Conservation (phyloP, 768 basidiomycete genomes). For the Cystobasidium tubakii region DNA sequence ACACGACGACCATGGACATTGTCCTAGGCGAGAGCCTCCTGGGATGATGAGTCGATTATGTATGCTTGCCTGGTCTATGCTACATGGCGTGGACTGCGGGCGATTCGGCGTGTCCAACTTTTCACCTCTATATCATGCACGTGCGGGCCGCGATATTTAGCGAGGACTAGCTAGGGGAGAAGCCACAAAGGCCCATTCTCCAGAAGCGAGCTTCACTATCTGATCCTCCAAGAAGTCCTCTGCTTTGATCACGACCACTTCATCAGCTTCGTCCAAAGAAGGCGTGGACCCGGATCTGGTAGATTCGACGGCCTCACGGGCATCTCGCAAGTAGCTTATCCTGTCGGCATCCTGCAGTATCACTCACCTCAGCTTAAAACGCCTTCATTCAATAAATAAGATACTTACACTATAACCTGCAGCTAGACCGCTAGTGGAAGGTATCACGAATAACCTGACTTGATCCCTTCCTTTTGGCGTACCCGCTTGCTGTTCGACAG, state of each 20-base stretch:
- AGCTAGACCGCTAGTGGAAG: conserved; percentile 29
- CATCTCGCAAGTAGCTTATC: conserved; percentile 3
- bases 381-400: too few species aligned
- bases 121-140: too few species aligned
- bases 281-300: neutral
- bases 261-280: neutral
- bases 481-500: neutral
- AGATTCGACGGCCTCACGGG: neutral
- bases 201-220: conserved; percentile 16
- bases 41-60: too few species aligned
- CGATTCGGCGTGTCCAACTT: too few species aligned
- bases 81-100: too few species aligned
- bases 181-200: conserved; percentile 13
- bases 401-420: conserved; percentile 26
- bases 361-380: neutral
- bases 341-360: conserved; percentile 18
- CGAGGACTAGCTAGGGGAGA: too few species aligned
- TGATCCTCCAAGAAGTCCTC: conserved; percentile 10
- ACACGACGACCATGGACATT: too few species aligned
- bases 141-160: too few species aligned
- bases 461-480: neutral
- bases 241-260: neutral
- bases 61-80: too few species aligned
- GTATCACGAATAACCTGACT: conserved; percentile 25
- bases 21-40: too few species aligned